phyloP scores from a whole-genome alignment of 139 green algal species.

The Astrephomene gubernaculifera region DNA sequence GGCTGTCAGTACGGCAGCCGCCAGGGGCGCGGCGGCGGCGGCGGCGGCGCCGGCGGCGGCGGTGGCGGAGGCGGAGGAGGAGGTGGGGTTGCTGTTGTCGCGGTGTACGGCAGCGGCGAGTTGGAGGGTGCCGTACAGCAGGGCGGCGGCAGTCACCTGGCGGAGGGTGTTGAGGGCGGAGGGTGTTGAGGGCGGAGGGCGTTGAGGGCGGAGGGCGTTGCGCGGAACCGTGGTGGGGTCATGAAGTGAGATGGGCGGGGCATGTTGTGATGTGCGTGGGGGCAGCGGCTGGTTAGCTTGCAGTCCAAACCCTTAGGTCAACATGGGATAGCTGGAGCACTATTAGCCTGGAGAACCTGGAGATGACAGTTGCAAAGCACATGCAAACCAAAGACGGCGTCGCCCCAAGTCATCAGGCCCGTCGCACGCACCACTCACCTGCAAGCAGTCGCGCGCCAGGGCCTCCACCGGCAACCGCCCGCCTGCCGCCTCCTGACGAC shows the following conservation, averaged over 20 bases:
- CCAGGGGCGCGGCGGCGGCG: not conserved
- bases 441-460: slow-evolving; percentile 10
- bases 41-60: not conserved
- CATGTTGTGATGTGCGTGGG: too few relatives aligned
- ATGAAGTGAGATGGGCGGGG: too few relatives aligned
- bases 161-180: not conserved
- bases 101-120: slow-evolving; percentile 6
- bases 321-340: too few relatives aligned
- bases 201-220: too few relatives aligned
- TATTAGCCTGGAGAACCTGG: too few relatives aligned
- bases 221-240: too few relatives aligned
- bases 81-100: not conserved
- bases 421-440: not conserved
- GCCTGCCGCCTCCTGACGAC: too few relatives aligned
- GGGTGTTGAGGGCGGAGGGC: not conserved
- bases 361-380: too few relatives aligned
- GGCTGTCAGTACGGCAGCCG: not conserved
- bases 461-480: not conserved
- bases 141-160: not conserved
- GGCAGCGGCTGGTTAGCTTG: too few relatives aligned
- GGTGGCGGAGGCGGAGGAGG: not conserved
- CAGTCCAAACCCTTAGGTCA: too few relatives aligned
- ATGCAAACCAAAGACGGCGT: too few relatives aligned
- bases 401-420: not conserved
- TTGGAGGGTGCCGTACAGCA: slow-evolving; percentile 23